These are phyloP conservation scores for Diaporthe helianthi DNA, from an alignment of 2,329 filamentous ascomycete species.

Conservation along the genomic window DNA sequence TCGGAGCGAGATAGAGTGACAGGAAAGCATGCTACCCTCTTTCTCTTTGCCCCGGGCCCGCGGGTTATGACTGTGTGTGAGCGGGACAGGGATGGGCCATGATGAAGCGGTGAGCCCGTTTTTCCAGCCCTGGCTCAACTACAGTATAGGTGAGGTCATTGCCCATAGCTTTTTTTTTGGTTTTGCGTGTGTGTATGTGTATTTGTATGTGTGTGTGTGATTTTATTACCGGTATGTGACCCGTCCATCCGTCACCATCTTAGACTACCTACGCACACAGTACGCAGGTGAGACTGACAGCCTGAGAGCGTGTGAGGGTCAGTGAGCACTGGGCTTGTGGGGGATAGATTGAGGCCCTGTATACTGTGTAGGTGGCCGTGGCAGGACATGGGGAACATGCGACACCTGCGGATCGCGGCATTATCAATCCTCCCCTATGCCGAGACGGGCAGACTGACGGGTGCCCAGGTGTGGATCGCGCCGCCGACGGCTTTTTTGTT, in stretches of 20 bases:
- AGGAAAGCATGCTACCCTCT: conserved; percentile 21
- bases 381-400: neutral
- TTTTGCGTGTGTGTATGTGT: no score
- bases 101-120: conserved; percentile 19
- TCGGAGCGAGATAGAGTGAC: conserved; percentile 24
- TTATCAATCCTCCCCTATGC: conserved; percentile 6
- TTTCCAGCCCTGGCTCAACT: neutral
- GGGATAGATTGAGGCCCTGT: conserved; percentile 9
- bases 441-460: conserved; percentile 8
- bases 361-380: no score
- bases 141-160: conserved; percentile 26
- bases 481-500: neutral
- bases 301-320: neutral
- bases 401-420: conserved; percentile 9
- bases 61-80: neutral
- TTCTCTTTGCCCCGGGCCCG: neutral
- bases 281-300: neutral
- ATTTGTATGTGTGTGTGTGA: neutral
- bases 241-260: neutral
- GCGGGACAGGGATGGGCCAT: conserved; percentile 20
- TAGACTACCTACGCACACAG: neutral
- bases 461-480: conserved; percentile 2
- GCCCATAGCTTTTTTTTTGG: conserved; percentile 8
- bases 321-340: neutral
- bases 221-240: neutral